Percentiles rank a stretch among this genome's conserved stretches.
phyloP scores from a whole-genome alignment of 495 filamentous ascomycete species.

The Chaetomidium leptoderma region DNA sequence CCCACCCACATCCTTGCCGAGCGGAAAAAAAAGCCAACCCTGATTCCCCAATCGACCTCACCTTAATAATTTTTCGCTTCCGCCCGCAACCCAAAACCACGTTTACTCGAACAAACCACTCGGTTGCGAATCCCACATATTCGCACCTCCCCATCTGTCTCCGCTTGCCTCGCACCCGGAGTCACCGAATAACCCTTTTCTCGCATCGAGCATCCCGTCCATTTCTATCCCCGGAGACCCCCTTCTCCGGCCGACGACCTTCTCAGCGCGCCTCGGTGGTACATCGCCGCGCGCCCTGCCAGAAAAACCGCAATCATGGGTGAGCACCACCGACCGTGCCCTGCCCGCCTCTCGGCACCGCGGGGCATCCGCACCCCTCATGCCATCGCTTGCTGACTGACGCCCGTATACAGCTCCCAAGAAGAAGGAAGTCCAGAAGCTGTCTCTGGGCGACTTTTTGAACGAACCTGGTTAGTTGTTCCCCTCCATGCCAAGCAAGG shows the following conservation, averaged over 20 bases:
- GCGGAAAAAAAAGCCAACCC: conserved; percentile 33
- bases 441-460: conserved; percentile 90
- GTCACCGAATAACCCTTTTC: neutral
- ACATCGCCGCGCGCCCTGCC: conserved; percentile 39
- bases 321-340: conserved; percentile 46
- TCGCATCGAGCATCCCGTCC: conserved; percentile 2
- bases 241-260: conserved; percentile 20
- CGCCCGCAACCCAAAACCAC: conserved; percentile 18
- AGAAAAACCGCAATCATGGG: conserved; percentile 78
- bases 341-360: conserved; percentile 6
- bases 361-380: conserved; percentile 16
- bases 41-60: conserved; percentile 24
- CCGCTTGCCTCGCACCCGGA: conserved; percentile 9
- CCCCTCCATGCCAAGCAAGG: conserved; percentile 31
- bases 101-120: conserved; percentile 7
- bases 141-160: conserved; percentile 11
- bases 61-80: conserved; percentile 26
- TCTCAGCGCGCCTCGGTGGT: conserved; percentile 43
- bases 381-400: conserved; percentile 38
- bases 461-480: conserved; percentile 67
- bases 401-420: conserved; percentile 68
- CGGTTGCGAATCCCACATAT: conserved; percentile 10
- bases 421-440: conserved; percentile 79
- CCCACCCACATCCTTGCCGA: conserved; percentile 21
- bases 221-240: conserved; percentile 11